Evolutionary conservation across 2,329 filamentous ascomycete species (phyloP).

Genomic region (Colletotrichum chrysophilum): DNA sequence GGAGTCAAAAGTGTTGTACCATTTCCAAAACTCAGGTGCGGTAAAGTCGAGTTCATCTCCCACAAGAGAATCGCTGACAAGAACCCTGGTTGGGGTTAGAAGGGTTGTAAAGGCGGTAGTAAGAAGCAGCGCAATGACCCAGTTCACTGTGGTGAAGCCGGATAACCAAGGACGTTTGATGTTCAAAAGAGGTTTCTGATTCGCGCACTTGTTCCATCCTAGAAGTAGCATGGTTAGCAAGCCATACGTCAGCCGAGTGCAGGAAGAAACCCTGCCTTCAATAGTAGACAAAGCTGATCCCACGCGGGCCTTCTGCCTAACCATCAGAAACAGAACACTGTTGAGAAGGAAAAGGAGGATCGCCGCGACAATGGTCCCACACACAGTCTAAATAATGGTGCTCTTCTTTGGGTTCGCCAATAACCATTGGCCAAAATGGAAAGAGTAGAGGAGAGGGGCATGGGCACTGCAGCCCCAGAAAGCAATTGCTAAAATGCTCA

Average conservation of each 20-base stretch:
- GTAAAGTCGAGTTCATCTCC: background rate
- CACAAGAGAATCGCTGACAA: background rate
- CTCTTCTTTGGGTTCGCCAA: background rate
- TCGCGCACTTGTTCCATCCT: background rate
- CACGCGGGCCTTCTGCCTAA: background rate
- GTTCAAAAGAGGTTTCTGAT: background rate
- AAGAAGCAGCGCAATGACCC: background rate
- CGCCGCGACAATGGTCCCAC: background rate
- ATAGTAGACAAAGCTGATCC: background rate
- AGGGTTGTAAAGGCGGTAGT: background rate
- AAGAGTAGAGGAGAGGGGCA: background rate
- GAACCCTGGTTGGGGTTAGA: background rate
- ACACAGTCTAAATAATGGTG: background rate
- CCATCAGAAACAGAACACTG: background rate
- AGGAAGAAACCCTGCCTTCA: background rate
- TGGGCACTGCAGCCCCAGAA: background rate
- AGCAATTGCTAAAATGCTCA: background rate
- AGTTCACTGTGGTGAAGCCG: background rate
- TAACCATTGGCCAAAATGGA: background rate
- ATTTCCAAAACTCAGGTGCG: background rate
- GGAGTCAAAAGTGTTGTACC: background rate
- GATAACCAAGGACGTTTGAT: background rate
- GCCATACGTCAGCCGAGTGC: too few species aligned
- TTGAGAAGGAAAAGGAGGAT: background rate
- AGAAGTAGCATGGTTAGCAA: background rate